These are phyloP conservation scores for Flaveria sonorensis DNA, from an alignment of 129 eudicot species.

Conservation along the genomic window DNA sequence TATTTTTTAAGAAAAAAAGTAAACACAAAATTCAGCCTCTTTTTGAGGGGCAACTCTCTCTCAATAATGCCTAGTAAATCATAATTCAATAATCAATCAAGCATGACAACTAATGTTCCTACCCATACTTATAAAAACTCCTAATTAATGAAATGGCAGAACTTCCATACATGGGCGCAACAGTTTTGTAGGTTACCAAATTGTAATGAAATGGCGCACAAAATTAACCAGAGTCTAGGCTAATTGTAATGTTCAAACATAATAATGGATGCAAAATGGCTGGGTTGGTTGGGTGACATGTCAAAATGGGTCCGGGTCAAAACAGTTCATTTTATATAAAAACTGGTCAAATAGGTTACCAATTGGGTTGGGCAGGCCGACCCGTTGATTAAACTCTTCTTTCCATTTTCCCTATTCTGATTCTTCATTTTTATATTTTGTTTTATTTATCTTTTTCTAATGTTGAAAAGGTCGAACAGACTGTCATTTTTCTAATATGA, in stretches of 20 bases:
- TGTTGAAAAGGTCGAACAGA: background rate
- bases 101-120: background rate
- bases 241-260: background rate
- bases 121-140: background rate
- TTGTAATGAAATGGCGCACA: too few species aligned
- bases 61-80: background rate
- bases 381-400: background rate
- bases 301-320: background rate
- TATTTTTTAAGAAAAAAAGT: background rate
- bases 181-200: background rate
- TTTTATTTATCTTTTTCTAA: background rate
- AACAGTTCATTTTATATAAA: background rate
- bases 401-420: background rate
- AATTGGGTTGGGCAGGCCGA: background rate
- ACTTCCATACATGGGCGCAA: background rate
- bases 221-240: background rate
- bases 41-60: conserved; percentile 7
- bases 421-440: background rate
- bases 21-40: background rate
- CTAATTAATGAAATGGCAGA: background rate
- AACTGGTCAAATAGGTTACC: background rate
- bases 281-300: background rate
- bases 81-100: conserved; percentile 14
- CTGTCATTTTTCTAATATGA: background rate
- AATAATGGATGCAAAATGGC: background rate